Conservation (phyloP, 1,284 basidiomycete genomes). For the Pseudozyma hubeiensis region DNA sequence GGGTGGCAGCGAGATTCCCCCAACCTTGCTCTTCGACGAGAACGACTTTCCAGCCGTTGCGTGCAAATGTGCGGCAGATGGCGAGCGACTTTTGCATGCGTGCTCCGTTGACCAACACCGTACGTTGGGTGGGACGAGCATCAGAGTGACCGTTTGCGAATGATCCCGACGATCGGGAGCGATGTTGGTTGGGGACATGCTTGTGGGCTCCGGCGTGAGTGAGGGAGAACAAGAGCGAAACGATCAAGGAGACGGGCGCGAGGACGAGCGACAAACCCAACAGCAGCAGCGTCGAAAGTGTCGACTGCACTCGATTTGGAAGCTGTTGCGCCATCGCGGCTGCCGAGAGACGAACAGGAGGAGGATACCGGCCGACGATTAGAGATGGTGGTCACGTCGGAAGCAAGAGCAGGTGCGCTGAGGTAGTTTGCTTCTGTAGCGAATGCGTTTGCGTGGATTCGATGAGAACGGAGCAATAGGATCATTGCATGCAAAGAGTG, state of each 20-base stretch:
- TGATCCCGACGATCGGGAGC: not conserved
- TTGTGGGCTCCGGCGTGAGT: constrained; percentile 14
- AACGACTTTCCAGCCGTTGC: constrained; percentile 70
- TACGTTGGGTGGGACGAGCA: constrained; percentile 14
- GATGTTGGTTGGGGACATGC: not conserved
- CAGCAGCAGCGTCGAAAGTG: constrained; percentile 41
- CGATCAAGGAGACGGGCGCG: constrained; percentile 21
- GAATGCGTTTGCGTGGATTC: no score
- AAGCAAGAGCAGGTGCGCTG: not conserved
- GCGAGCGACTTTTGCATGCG: constrained; percentile 70
- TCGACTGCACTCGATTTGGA: constrained; percentile 43
- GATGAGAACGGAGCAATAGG: no score
- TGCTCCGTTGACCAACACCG: constrained; percentile 70
- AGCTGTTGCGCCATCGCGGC: constrained; percentile 33
- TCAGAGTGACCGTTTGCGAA: constrained; percentile 4
- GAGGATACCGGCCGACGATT: not conserved
- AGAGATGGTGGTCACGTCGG: not conserved
- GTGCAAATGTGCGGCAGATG: constrained; percentile 69
- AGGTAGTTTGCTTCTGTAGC: no score
- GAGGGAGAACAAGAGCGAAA: constrained; percentile 42
- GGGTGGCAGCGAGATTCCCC: constrained; percentile 69
- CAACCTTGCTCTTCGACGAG: constrained; percentile 70
- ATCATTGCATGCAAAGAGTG: no score
- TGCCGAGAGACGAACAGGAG: not conserved
- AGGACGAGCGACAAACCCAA: constrained; percentile 29